These are phyloP conservation scores for Silene latifolia DNA, from an alignment of 148 eudicot species.

Conservation along the genomic window DNA sequence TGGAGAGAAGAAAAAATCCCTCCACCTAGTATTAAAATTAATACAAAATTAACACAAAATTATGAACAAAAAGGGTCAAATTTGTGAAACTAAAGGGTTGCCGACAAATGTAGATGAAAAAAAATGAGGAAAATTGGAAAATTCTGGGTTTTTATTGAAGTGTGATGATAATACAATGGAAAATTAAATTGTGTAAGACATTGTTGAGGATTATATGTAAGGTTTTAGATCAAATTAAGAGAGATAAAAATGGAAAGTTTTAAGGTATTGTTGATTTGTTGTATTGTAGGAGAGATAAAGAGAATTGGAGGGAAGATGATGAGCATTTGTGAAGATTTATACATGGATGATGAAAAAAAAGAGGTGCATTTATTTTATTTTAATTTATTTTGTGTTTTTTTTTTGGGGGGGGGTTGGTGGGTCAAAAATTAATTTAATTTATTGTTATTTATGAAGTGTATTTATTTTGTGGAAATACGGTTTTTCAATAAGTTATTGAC, in stretches of 20 bases:
- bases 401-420: no score
- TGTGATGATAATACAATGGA: background rate
- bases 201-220: background rate
- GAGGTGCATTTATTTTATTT: background rate
- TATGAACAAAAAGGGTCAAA: background rate
- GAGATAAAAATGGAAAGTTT: constrained; percentile 5
- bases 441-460: background rate
- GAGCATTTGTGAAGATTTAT: background rate
- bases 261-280: background rate
- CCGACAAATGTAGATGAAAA: constrained; percentile 14
- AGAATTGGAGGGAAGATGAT: constrained; percentile 6
- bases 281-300: background rate
- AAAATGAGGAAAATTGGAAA: background rate
- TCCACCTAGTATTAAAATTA: background rate
- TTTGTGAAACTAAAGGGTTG: background rate
- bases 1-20: constrained; percentile 19
- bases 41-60: background rate
- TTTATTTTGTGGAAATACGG: no score
- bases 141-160: constrained; percentile 3
- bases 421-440: background rate
- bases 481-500: no score
- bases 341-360: background rate
- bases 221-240: background rate
- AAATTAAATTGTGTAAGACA: background rate
- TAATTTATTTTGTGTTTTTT: background rate